Evolutionary conservation across 768 basidiomycete genomes (phyloP).

Genomic region (Exidia glandulosa): DNA sequence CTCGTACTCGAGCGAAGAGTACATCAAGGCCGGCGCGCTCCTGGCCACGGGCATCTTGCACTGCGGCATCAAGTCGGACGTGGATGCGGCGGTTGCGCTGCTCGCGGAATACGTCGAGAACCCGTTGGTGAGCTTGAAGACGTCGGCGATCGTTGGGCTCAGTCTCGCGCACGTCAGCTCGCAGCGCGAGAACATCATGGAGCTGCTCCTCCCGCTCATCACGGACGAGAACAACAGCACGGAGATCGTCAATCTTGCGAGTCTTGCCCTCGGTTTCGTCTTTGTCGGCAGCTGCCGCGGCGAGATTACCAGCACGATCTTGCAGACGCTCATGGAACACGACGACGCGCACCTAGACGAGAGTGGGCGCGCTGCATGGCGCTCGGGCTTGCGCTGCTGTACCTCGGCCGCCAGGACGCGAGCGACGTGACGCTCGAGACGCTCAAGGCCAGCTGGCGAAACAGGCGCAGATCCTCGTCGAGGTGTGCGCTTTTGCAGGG

Average conservation of each 20-base stretch:
- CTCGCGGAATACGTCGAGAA: constrained; percentile 85
- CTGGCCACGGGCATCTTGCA: constrained; percentile 92
- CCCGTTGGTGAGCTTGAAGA: constrained; percentile 72
- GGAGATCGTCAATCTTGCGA: constrained; percentile 80
- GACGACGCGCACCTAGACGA: constrained; percentile 68
- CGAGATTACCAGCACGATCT: constrained; percentile 78
- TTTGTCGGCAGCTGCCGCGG: constrained; percentile 93
- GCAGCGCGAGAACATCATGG: constrained; percentile 73
- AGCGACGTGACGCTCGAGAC: constrained; percentile 92
- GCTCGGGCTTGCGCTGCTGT: constrained; percentile 81
- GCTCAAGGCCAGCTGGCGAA: constrained; percentile 81
- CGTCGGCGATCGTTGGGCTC: constrained; percentile 80
- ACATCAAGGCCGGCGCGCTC: constrained; percentile 95
- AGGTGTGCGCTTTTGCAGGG: constrained; percentile 89
- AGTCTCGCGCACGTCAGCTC: constrained; percentile 94
- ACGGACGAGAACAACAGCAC: constrained; percentile 74
- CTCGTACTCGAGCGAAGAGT: constrained; percentile 89
- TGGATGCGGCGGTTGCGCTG: constrained; percentile 84
- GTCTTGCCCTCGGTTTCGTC: constrained; percentile 86
- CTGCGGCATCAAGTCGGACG: constrained; percentile 79
- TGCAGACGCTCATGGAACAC: constrained; percentile 86
- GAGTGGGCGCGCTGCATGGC: constrained; percentile 89
- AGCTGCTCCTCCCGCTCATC: constrained; percentile 68
- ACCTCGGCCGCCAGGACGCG: constrained; percentile 83
- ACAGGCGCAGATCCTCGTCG: constrained; percentile 83